Percentiles rank a stretch among this genome's conserved stretches.
Evolutionary conservation across 805 yeast species (phyloP).

Genomic region (Schwanniomyces polymorphus): DNA sequence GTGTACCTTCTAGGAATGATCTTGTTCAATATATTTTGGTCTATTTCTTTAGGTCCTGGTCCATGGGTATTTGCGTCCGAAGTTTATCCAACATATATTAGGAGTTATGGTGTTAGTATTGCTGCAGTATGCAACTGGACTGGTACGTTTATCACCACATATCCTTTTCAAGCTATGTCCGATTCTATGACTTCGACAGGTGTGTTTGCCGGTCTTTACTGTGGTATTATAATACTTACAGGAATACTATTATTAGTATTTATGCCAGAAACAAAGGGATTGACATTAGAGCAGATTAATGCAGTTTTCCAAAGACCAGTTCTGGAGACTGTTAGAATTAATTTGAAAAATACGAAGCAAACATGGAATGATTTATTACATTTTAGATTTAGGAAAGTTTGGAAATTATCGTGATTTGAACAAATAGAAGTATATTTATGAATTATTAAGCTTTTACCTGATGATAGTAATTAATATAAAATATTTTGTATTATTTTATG

Average conservation of each 20-base stretch:
- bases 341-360: background rate
- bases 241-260: background rate
- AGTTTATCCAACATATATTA: background rate
- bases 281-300: background rate
- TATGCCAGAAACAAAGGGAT: background rate
- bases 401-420: background rate
- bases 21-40: background rate
- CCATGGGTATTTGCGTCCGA: background rate
- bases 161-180: background rate
- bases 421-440: no score
- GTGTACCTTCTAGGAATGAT: background rate
- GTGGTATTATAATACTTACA: background rate
- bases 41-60: background rate
- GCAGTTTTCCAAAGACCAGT: background rate
- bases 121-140: background rate
- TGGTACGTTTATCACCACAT: background rate
- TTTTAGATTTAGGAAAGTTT: background rate
- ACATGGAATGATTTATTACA: background rate
- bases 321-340: background rate
- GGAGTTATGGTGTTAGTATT: background rate
- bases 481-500: no score
- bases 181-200: background rate
- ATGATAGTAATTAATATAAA: no score
- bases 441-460: no score
- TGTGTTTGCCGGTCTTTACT: background rate